A percentile compares a stretch with the other conserved stretches of the same genome.
phyloP scores from a whole-genome alignment of 768 basidiomycete species.

The Rubroboletus satanas region DNA sequence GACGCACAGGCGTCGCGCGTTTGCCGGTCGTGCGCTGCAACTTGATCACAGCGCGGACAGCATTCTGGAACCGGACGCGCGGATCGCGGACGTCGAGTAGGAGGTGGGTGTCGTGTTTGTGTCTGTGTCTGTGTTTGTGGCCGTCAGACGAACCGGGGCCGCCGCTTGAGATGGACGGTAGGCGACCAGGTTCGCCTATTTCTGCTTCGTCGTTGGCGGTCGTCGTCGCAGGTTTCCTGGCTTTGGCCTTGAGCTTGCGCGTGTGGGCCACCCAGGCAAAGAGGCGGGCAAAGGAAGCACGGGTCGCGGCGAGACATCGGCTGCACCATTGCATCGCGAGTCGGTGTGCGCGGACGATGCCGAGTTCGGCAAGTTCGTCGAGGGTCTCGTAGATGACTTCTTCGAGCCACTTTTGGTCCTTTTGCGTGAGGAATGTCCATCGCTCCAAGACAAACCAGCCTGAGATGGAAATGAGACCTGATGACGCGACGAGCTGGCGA shows the following conservation, averaged over 20 bases:
- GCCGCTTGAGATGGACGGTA: constrained; percentile 5
- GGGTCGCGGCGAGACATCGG: constrained; percentile 7
- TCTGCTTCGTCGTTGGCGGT: neutral
- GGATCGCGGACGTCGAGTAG: constrained; percentile 22
- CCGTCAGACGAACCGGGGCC: neutral
- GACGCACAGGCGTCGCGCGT: constrained; percentile 14
- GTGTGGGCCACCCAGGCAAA: constrained; percentile 10
- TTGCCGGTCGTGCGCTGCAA: constrained; percentile 31
- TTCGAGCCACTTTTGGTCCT: constrained; percentile 45
- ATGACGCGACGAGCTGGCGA: constrained; percentile 31
- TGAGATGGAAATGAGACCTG: constrained; percentile 45
- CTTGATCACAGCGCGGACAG: constrained; percentile 43
- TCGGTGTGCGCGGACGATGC: constrained; percentile 26
- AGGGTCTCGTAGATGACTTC: constrained; percentile 34
- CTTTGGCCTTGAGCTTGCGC: neutral
- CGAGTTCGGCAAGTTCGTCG: constrained; percentile 15
- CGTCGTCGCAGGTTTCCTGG: neutral
- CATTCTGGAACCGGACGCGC: constrained; percentile 36
- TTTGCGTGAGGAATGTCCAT: constrained; percentile 41
- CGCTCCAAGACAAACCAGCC: constrained; percentile 50
- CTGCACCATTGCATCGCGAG: constrained; percentile 23
- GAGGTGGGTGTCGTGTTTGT: constrained; percentile 6
- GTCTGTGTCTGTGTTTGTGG: neutral
- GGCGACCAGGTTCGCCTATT: neutral
- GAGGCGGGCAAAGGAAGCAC: constrained; percentile 6